A percentile compares a stretch with the other conserved stretches of the same genome.
Evolutionary conservation across 495 filamentous ascomycete genomes (phyloP).

Genomic region (Hypoxylon intermedium): DNA sequence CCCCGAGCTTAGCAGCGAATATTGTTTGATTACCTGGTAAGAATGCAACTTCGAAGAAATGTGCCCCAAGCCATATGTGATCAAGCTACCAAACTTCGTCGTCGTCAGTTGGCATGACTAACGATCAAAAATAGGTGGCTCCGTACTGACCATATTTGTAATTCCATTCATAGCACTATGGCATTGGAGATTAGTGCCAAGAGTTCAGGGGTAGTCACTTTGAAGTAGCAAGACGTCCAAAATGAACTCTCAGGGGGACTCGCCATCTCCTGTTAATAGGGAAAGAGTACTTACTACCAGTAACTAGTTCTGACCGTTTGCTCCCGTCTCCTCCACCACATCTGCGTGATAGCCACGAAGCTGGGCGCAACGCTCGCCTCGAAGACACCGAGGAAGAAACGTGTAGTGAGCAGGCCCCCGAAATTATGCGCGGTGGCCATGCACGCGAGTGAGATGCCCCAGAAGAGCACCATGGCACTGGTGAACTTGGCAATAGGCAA

Average conservation of each 20-base stretch:
- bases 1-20: not conserved
- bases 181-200: slow-evolving; percentile 51
- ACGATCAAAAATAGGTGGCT: not conserved
- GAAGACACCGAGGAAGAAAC: slow-evolving; percentile 39
- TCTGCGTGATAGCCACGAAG: slow-evolving; percentile 66
- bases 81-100: slow-evolving; percentile 29
- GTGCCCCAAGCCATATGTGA: slow-evolving; percentile 62
- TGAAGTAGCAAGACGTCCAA: not conserved
- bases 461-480: slow-evolving; percentile 36
- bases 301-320: slow-evolving; percentile 64
- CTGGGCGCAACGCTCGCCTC: slow-evolving; percentile 56
- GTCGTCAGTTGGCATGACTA: not conserved
- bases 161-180: slow-evolving; percentile 61
- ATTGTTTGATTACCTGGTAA: slow-evolving; percentile 52
- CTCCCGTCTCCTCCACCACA: slow-evolving; percentile 68
- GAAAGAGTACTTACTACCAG: slow-evolving; percentile 55
- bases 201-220: not conserved
- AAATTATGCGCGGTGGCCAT: slow-evolving; percentile 46
- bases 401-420: slow-evolving; percentile 42
- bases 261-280: not conserved
- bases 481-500: slow-evolving; percentile 44
- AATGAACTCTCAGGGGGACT: not conserved
- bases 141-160: slow-evolving; percentile 56
- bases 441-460: slow-evolving; percentile 36
- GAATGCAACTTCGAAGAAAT: slow-evolving; percentile 58